phyloP scores from a whole-genome alignment of 208 protist genomes.

The Crithidia brevicula region DNA sequence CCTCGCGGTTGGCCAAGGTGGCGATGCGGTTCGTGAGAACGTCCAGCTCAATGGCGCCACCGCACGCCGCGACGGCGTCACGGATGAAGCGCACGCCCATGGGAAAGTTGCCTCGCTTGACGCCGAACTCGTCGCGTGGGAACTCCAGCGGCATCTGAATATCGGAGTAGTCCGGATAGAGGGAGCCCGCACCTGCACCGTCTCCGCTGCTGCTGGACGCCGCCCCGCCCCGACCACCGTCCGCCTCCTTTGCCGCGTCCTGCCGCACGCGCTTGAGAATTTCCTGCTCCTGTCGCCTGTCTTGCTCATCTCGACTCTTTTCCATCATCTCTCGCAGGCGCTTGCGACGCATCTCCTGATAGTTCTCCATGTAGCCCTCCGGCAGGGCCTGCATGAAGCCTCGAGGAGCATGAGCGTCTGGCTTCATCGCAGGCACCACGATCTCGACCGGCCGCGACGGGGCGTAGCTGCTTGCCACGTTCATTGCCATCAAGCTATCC shows the following conservation, averaged over 20 bases:
- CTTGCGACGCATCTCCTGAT: slow-evolving; percentile 78
- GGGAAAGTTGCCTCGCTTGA: slow-evolving; percentile 89
- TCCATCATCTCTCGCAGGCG: slow-evolving; percentile 88
- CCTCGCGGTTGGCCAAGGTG: slow-evolving; percentile 74
- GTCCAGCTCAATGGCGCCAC: slow-evolving; percentile 89
- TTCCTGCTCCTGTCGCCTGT: slow-evolving; percentile 71
- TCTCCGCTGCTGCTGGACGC: neutral
- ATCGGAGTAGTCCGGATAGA: slow-evolving; percentile 74
- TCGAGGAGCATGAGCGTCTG: slow-evolving; percentile 75
- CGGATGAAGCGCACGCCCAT: slow-evolving; percentile 91
- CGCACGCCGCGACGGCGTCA: slow-evolving; percentile 79
- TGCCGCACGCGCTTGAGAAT: slow-evolving; percentile 61
- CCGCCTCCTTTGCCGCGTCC: slow-evolving; percentile 21
- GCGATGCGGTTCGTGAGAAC: slow-evolving; percentile 86
- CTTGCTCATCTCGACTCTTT: slow-evolving; percentile 70
- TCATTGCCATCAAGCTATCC: slow-evolving; percentile 90
- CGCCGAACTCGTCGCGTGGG: slow-evolving; percentile 91
- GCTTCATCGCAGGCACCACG: slow-evolving; percentile 60
- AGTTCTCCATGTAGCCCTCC: slow-evolving; percentile 59
- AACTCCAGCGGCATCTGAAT: slow-evolving; percentile 87
- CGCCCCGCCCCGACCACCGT: neutral
- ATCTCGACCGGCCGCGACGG: slow-evolving; percentile 82
- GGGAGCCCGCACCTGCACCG: neutral
- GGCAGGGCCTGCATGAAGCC: slow-evolving; percentile 86
- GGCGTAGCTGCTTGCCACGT: slow-evolving; percentile 85